phyloP scores from a whole-genome alignment of 75 land plant species.

The Sequoiadendron giganteum region DNA sequence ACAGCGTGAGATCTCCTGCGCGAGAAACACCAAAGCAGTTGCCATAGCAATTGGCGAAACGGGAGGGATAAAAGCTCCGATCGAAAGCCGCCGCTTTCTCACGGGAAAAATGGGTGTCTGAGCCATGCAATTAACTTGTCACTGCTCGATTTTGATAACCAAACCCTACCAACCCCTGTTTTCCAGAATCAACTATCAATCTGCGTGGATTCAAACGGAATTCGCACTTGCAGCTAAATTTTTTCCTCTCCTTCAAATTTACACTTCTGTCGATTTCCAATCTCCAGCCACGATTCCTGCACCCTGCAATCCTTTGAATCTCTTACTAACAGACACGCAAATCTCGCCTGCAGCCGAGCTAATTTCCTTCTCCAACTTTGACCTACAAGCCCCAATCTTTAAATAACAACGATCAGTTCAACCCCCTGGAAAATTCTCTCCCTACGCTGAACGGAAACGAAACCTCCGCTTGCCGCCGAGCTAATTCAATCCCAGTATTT shows the following conservation, averaged over 20 bases:
- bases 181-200: neutral
- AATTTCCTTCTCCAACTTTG: neutral
- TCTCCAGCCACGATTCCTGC: neutral
- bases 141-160: neutral
- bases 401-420: neutral
- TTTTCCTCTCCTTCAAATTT: neutral
- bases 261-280: neutral
- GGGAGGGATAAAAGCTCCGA: neutral
- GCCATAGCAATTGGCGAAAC: slow-evolving; percentile 5
- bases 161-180: neutral
- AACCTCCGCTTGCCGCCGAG: neutral
- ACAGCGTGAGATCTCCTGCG: slow-evolving; percentile 40
- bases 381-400: neutral
- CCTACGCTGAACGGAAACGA: neutral
- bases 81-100: neutral
- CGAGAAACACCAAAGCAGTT: slow-evolving; percentile 26
- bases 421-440: neutral
- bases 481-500: neutral
- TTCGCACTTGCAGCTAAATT: neutral
- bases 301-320: too few species aligned
- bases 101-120: neutral
- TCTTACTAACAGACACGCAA: neutral
- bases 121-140: neutral
- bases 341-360: neutral
- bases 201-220: neutral